Conservation (phyloP, 208 protist species). For the Acanthamoeba triangularis region DNA sequence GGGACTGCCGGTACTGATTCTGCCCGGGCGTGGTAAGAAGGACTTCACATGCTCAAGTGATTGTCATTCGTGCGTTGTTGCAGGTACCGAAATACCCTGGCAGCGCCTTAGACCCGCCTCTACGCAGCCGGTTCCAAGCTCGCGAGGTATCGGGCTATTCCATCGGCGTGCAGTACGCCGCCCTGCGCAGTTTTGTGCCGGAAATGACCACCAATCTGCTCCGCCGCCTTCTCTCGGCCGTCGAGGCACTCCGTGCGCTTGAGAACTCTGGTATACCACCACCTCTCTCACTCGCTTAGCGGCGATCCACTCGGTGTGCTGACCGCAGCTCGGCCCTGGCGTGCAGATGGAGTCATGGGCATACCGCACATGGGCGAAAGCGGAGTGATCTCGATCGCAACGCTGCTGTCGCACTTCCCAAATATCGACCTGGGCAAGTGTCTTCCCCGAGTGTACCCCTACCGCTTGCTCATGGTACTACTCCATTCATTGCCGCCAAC, state of each 20-base stretch:
- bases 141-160: constrained; percentile 75
- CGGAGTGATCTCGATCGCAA: constrained; percentile 22
- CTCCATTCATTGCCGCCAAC: neutral
- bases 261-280: constrained; percentile 25
- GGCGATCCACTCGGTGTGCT: neutral
- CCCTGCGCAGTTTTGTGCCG: constrained; percentile 34
- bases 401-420: constrained; percentile 18
- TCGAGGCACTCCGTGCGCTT: constrained; percentile 55
- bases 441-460: constrained; percentile 53
- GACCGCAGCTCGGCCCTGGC: neutral
- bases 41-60: neutral
- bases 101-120: constrained; percentile 90
- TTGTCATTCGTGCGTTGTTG: neutral
- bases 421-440: neutral
- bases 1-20: constrained; percentile 94
- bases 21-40: too few species aligned
- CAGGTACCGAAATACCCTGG: constrained; percentile 85
- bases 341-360: constrained; percentile 43
- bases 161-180: constrained; percentile 58
- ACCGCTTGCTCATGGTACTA: constrained; percentile 55
- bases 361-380: constrained; percentile 62
- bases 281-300: neutral
- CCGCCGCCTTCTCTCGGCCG: constrained; percentile 32
- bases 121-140: constrained; percentile 91
- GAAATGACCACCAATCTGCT: constrained; percentile 30